These are phyloP conservation scores for Paracoccidioides lutzii DNA, from an alignment of 2,329 filamentous ascomycete species.

Conservation along the genomic window DNA sequence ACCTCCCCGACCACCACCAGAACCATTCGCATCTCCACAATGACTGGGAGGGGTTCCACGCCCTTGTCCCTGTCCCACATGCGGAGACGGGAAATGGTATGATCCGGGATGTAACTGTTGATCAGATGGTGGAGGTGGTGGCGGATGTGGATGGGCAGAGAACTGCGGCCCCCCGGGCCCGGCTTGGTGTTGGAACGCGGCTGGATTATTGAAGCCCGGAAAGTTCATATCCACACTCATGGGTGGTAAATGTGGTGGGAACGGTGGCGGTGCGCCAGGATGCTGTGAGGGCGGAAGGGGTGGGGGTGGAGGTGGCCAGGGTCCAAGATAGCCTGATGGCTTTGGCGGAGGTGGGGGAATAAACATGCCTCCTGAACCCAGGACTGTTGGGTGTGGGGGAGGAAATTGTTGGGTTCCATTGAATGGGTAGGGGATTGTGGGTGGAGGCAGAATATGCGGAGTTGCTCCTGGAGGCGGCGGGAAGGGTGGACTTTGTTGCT, in stretches of 20 bases:
- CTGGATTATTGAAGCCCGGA: conserved; percentile 6
- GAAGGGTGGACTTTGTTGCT: conserved; percentile 7
- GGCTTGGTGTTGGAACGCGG: not conserved
- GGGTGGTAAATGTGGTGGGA: conserved; percentile 2
- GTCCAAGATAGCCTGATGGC: conserved; percentile 22
- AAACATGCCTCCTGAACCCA: conserved; percentile 6
- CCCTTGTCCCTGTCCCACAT: conserved; percentile 10
- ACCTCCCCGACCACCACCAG: conserved; percentile 1
- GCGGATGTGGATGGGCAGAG: conserved; percentile 5
- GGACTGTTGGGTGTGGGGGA: conserved; percentile 4
- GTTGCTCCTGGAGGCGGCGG: conserved; percentile 2
- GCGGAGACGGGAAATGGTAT: conserved; percentile 23
- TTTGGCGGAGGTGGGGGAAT: conserved; percentile 20
- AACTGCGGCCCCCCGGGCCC: not conserved
- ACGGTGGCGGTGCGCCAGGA: conserved; percentile 3
- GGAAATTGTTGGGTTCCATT: conserved; percentile 6
- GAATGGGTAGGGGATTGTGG: conserved; percentile 9
- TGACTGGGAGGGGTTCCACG: not conserved
- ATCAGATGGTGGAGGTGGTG: conserved; percentile 14
- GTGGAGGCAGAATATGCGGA: conserved; percentile 14
- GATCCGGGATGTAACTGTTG: conserved; percentile 21
- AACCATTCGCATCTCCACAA: conserved; percentile 3
- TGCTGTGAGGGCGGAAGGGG: conserved; percentile 19
- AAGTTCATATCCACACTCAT: conserved; percentile 9
- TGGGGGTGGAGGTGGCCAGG: conserved; percentile 26